Evolutionary conservation across 139 green algal genomes (phyloP).

Genomic region (Chlamydomonas sp.): DNA sequence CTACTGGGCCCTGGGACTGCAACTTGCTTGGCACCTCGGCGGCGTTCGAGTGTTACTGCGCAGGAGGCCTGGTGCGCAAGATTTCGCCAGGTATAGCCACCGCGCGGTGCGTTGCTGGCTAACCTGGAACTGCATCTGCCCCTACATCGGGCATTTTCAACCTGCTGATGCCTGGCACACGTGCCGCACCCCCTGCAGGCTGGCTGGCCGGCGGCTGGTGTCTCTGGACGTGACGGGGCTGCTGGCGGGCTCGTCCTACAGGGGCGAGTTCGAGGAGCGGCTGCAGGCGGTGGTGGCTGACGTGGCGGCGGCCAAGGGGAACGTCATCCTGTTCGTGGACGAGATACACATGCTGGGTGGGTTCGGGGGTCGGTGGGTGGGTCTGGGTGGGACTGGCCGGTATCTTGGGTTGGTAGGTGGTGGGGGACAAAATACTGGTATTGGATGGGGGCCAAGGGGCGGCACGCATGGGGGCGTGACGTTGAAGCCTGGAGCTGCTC

Average conservation of each 20-base stretch:
- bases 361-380: not conserved
- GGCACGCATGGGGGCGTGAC: too few relatives aligned
- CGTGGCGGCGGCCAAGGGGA: conserved; percentile 49
- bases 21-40: too few relatives aligned
- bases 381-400: too few relatives aligned
- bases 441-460: too few relatives aligned
- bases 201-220: conserved; percentile 75
- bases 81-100: too few relatives aligned
- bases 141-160: too few relatives aligned
- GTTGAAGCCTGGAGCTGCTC: too few relatives aligned
- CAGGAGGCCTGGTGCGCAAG: too few relatives aligned
- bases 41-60: too few relatives aligned
- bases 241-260: conserved; percentile 90
- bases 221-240: conserved; percentile 87
- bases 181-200: conserved; percentile 21
- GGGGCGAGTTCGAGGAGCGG: conserved; percentile 91
- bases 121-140: too few relatives aligned
- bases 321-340: conserved; percentile 81
- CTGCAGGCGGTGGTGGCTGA: conserved; percentile 67
- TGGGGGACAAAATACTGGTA: not conserved
- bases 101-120: not conserved
- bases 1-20: too few relatives aligned
- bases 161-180: not conserved
- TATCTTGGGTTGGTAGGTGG: not conserved
- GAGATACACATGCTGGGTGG: conserved; percentile 77